Evolutionary conservation across 2,329 filamentous ascomycete species (phyloP).

Genomic region (Paecilomyces niveus): DNA sequence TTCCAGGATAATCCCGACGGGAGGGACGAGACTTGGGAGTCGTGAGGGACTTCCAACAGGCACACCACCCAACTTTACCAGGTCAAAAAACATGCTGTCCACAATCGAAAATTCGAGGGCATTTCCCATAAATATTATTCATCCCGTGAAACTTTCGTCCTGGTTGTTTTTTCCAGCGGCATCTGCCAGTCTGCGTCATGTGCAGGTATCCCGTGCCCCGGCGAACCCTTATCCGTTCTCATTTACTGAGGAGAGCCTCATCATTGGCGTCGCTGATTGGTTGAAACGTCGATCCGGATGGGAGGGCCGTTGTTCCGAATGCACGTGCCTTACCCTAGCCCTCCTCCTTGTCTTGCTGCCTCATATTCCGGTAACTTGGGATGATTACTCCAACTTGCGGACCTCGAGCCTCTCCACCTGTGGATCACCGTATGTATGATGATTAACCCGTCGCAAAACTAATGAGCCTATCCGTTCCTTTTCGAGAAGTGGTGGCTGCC

Average conservation of each 20-base stretch:
- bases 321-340: constrained; percentile 11
- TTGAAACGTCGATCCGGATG: constrained; percentile 5
- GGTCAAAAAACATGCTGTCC: neutral
- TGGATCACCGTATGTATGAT: neutral
- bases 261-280: constrained; percentile 16
- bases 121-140: neutral
- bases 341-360: constrained; percentile 2
- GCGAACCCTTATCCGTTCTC: constrained; percentile 6
- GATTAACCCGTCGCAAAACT: neutral
- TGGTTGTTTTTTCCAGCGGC: neutral
- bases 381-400: neutral
- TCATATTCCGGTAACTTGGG: neutral
- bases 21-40: neutral
- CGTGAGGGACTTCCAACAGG: neutral
- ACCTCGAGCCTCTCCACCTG: neutral
- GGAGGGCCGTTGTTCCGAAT: constrained; percentile 1
- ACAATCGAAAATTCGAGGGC: neutral
- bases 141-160: neutral
- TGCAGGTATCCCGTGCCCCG: constrained; percentile 33
- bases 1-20: constrained; percentile 1
- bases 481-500: neutral
- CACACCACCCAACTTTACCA: neutral
- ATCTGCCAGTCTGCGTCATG: constrained; percentile 20
- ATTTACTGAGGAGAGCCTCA: neutral
- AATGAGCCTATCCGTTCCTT: neutral